These are phyloP conservation scores for Aphanocladium album DNA, from an alignment of 2,329 filamentous ascomycete genomes.

Conservation along the genomic window DNA sequence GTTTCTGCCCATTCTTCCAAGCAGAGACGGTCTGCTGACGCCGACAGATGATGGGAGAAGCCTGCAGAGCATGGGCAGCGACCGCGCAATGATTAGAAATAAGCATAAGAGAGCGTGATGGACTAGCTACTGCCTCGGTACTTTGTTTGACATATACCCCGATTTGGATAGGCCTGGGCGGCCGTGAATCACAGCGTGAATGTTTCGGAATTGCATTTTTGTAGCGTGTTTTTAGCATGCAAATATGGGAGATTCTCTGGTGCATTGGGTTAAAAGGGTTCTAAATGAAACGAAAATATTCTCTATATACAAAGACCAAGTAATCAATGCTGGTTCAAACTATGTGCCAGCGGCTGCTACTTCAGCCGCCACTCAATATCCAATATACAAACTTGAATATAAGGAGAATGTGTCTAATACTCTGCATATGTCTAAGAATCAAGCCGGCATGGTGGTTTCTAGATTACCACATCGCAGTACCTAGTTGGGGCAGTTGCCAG, in stretches of 20 bases:
- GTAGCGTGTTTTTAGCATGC: background rate
- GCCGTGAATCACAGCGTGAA: background rate
- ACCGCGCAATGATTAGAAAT: slow-evolving; percentile 13
- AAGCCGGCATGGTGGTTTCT: background rate
- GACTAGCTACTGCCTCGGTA: background rate
- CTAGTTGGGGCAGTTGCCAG: slow-evolving; percentile 8
- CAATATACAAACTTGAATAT: background rate
- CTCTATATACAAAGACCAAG: background rate
- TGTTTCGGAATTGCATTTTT: background rate
- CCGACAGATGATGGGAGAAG: slow-evolving; percentile 11
- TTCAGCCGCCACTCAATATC: background rate
- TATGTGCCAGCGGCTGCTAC: background rate
- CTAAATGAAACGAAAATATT: background rate
- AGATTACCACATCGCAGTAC: background rate
- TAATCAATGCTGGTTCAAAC: background rate
- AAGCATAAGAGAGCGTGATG: background rate
- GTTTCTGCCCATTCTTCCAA: background rate
- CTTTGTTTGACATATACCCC: background rate
- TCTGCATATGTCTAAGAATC: background rate
- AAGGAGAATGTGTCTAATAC: background rate
- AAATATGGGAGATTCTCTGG: background rate
- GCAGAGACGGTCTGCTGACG: background rate
- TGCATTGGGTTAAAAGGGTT: background rate
- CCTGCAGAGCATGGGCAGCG: slow-evolving; percentile 16
- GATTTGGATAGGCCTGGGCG: background rate